These are phyloP conservation scores for Straminergon stramineum DNA, from an alignment of 225 moss, liverwort and hornwort species.

Conservation along the genomic window DNA sequence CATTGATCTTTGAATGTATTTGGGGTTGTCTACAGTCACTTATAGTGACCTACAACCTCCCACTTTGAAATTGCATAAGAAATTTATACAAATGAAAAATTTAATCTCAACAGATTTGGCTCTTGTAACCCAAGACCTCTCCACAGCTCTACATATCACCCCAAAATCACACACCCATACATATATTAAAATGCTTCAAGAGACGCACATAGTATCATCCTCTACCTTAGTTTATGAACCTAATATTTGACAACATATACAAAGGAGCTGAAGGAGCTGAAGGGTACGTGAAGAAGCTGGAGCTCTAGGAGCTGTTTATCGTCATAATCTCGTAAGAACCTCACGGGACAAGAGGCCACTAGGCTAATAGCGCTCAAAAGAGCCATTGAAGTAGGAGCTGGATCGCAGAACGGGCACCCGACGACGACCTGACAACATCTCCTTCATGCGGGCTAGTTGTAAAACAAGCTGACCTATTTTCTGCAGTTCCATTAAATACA, in stretches of 20 bases:
- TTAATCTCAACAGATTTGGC: neutral
- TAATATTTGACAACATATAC: constrained; percentile 8
- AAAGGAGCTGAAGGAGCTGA: neutral
- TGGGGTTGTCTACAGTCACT: neutral
- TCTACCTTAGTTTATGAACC: neutral
- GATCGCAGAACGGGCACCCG: constrained; percentile 79
- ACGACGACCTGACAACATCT: constrained; percentile 79
- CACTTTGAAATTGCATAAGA: neutral
- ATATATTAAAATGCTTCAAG: neutral
- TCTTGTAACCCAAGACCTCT: neutral
- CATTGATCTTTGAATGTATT: neutral
- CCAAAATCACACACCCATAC: neutral
- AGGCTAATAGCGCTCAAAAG: constrained; percentile 23
- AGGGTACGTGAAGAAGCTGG: neutral
- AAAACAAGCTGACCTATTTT: constrained; percentile 87
- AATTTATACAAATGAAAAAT: neutral
- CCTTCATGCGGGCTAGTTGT: constrained; percentile 88
- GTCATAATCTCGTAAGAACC: constrained; percentile 8
- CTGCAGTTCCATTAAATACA: constrained; percentile 28
- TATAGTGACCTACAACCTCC: neutral
- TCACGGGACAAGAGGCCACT: neutral
- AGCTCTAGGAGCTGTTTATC: constrained; percentile 11
- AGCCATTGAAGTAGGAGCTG: constrained; percentile 20
- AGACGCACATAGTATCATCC: neutral
- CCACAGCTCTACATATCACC: neutral